phyloP scores from a whole-genome alignment of 192 early-diverging fungal genomes.

The Coemansia sp. region DNA sequence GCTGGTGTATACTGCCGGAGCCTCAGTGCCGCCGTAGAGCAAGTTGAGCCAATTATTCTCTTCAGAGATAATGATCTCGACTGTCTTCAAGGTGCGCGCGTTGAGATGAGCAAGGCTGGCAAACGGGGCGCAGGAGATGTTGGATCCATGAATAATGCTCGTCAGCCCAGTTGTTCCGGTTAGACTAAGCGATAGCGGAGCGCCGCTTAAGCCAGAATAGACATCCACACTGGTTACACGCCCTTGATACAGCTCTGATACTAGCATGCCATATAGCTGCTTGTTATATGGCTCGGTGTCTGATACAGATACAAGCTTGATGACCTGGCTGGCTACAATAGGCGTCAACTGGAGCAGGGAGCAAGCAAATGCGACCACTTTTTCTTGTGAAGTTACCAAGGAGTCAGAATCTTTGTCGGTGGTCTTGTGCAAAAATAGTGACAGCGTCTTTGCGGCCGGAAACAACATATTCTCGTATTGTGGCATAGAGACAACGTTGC shows the following conservation, averaged over 20 bases:
- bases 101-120: slow-evolving; percentile 1
- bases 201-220: background rate
- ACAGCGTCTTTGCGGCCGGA: background rate
- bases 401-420: background rate
- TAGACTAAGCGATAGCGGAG: background rate
- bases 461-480: background rate
- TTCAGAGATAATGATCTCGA: background rate
- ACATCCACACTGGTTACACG: background rate
- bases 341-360: background rate
- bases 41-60: background rate
- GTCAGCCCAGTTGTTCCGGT: background rate
- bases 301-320: background rate
- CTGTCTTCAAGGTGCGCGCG: background rate
- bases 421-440: background rate
- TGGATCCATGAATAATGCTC: background rate
- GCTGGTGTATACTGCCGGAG: background rate
- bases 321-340: background rate
- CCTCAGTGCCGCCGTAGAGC: background rate
- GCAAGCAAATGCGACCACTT: background rate
- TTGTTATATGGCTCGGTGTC: background rate
- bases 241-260: background rate
- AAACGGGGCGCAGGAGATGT: background rate
- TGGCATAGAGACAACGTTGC: background rate
- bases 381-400: background rate
- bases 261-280: background rate